Conservation (phyloP, 768 basidiomycete species). For the Agrocybe chaxingu region DNA sequence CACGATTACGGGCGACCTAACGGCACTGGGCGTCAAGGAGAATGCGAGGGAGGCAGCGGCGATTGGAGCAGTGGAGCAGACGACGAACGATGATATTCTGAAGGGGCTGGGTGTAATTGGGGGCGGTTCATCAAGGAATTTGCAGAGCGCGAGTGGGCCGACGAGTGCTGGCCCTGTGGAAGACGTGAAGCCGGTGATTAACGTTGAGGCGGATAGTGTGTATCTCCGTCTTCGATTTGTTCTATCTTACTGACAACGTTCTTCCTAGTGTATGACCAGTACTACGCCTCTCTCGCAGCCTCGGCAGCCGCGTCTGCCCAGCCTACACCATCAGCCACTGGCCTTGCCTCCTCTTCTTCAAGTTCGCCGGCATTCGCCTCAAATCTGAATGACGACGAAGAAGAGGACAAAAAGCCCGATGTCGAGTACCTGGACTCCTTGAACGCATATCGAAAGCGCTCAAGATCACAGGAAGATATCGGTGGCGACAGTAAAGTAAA, state of each 20-base stretch:
- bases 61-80: conserved; percentile 24
- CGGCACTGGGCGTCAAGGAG: conserved; percentile 80
- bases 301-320: conserved; percentile 54
- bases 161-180: conserved; percentile 16
- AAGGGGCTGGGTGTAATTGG: conserved; percentile 64
- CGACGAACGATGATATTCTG: conserved; percentile 70
- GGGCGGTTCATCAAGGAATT: conserved; percentile 20
- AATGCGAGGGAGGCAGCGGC: conserved; percentile 47
- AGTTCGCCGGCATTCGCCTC: conserved; percentile 45
- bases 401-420: conserved; percentile 67
- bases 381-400: conserved; percentile 41
- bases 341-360: conserved; percentile 32
- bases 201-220: conserved; percentile 67
- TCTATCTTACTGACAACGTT: not conserved
- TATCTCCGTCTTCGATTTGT: conserved; percentile 6
- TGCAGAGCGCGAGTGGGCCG: conserved; percentile 17
- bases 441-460: conserved; percentile 73
- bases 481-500: conserved; percentile 42
- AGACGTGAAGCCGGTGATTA: conserved; percentile 42
- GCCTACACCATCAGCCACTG: conserved; percentile 58
- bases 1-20: conserved; percentile 90
- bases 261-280: conserved; percentile 69
- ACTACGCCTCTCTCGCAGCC: conserved; percentile 75
- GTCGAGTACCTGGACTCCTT: conserved; percentile 66
- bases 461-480: conserved; percentile 62